A percentile compares a stretch with the other conserved stretches of the same genome.
Evolutionary conservation across 169 alveolate species (phyloP).

Genomic region (Plasmodium falciparum): DNA sequence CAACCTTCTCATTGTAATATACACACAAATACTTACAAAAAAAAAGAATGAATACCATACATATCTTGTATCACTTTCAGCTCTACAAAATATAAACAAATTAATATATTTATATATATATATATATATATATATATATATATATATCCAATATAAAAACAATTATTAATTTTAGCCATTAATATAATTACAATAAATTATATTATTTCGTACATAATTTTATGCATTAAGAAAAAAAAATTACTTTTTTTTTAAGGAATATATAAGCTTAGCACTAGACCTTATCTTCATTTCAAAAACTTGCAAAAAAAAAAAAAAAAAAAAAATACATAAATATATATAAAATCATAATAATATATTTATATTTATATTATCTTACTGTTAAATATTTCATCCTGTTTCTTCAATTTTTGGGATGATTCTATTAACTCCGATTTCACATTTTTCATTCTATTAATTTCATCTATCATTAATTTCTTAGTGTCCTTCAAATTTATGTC

Average conservation of each 20-base stretch:
- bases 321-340: not conserved
- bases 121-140: not conserved
- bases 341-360: not conserved
- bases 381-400: conserved; percentile 71
- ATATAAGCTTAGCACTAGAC: conserved; percentile 60
- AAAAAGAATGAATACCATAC: conserved; percentile 74
- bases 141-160: too few relatives aligned
- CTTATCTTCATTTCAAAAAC: conserved; percentile 51
- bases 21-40: conserved; percentile 50
- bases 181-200: too few relatives aligned
- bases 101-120: not conserved
- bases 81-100: not conserved
- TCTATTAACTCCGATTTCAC: conserved; percentile 61
- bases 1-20: conserved; percentile 61
- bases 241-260: conserved; percentile 65
- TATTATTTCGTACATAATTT: too few relatives aligned
- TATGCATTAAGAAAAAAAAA: not conserved
- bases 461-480: conserved; percentile 69
- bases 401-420: conserved; percentile 66
- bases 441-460: conserved; percentile 63
- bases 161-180: too few relatives aligned
- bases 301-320: conserved; percentile 5
- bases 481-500: conserved; percentile 70
- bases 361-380: conserved; percentile 18
- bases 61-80: conserved; percentile 57